Conservation (phyloP, 257 asterid species). For the Sherardia arvensis region DNA sequence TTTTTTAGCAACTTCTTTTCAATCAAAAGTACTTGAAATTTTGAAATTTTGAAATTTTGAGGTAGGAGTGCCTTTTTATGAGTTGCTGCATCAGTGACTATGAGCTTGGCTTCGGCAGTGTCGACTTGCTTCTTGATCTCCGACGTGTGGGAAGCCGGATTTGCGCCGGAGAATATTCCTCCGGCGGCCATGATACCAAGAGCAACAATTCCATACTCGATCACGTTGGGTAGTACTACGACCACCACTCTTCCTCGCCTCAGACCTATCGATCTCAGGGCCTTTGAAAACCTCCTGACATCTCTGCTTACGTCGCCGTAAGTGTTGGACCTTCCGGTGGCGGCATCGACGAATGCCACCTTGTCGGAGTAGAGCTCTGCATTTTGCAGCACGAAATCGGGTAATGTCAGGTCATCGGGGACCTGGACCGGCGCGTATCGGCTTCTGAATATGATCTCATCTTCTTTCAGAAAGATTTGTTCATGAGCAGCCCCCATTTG, state of each 20-base stretch:
- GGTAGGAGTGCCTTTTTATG: constrained; percentile 84
- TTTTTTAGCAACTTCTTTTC: no score
- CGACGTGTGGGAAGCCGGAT: constrained; percentile 58
- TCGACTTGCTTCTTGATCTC: constrained; percentile 86
- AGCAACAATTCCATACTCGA: constrained; percentile 68
- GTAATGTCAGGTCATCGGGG: constrained; percentile 61
- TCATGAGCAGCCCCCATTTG: constrained; percentile 38
- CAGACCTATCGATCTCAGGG: constrained; percentile 72
- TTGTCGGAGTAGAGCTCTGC: constrained; percentile 42
- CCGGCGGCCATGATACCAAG: constrained; percentile 95
- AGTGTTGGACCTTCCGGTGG: constrained; percentile 53
- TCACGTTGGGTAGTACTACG: constrained; percentile 72
- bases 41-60: no score
- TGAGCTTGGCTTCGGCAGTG: constrained; percentile 74
- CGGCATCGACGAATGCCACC: constrained; percentile 70
- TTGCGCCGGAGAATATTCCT: constrained; percentile 83
- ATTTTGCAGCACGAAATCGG: constrained; percentile 66
- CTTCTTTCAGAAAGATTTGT: constrained; percentile 20
- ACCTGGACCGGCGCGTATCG: constrained; percentile 53
- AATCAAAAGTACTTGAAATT: no score
- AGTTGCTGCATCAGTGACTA: constrained; percentile 71
- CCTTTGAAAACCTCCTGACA: constrained; percentile 62
- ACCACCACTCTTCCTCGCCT: constrained; percentile 75
- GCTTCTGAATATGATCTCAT: constrained; percentile 63
- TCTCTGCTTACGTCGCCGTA: constrained; percentile 59